Evolutionary conservation across 352 stramenopile species (phyloP).

Genomic region (Peronospora destructor): DNA sequence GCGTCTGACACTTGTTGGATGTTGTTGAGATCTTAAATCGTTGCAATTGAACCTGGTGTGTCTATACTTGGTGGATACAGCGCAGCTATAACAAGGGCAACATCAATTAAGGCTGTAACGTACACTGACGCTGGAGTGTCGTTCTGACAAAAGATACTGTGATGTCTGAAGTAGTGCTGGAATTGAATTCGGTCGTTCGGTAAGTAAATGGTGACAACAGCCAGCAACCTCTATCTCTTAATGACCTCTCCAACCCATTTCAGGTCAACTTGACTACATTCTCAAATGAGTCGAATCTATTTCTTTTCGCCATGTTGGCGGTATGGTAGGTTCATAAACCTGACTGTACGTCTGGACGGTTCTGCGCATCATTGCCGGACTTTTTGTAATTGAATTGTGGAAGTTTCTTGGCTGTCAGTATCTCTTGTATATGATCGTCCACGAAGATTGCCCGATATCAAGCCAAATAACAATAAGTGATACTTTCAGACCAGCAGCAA

Average conservation of each 20-base stretch:
- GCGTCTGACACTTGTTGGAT: conserved; percentile 3
- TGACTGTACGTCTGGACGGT: background rate
- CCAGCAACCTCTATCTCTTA: too few species aligned
- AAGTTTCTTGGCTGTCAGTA: background rate
- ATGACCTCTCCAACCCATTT: too few species aligned
- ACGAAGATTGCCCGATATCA: too few species aligned
- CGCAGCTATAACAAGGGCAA: background rate
- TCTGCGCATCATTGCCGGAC: background rate
- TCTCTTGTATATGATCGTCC: background rate
- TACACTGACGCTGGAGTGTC: background rate
- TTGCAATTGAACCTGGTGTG: conserved; percentile 3
- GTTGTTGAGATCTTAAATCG: background rate
- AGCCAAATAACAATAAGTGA: background rate
- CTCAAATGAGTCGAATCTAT: background rate
- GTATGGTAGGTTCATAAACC: background rate
- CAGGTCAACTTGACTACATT: too few species aligned
- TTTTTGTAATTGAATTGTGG: background rate
- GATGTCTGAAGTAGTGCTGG: conserved; percentile 21
- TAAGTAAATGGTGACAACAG: background rate
- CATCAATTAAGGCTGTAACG: background rate
- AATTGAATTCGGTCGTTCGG: conserved; percentile 31
- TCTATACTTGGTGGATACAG: conserved; percentile 4
- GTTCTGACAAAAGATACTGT: conserved; percentile 6
- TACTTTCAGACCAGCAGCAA: conserved; percentile 43
- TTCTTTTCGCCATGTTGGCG: background rate